Conservation (phyloP, 805 yeast genomes). For the Candida alai region DNA sequence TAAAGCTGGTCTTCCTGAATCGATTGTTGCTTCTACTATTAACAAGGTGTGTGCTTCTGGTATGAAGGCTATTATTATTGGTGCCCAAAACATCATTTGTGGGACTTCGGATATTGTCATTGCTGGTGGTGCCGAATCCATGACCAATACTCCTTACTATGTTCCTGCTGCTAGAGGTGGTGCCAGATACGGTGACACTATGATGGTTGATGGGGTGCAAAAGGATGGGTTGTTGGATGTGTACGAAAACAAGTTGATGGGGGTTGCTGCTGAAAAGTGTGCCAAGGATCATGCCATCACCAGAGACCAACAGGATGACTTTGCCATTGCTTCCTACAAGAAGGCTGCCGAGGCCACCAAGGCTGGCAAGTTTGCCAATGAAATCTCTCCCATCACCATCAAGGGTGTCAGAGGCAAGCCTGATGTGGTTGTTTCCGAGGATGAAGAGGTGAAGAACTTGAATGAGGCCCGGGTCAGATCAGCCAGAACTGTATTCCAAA, state of each 20-base stretch:
- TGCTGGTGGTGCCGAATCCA: slow-evolving; percentile 97
- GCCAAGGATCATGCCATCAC: slow-evolving; percentile 75
- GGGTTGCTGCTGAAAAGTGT: slow-evolving; percentile 95
- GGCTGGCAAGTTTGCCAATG: slow-evolving; percentile 75
- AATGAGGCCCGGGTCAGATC: slow-evolving; percentile 70
- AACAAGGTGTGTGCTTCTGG: slow-evolving; percentile 99
- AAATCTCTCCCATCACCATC: slow-evolving; percentile 83
- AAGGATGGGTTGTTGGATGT: slow-evolving; percentile 94
- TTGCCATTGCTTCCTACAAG: slow-evolving; percentile 78
- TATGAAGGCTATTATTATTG: slow-evolving; percentile 84
- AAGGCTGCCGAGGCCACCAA: slow-evolving; percentile 81
- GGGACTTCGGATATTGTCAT: slow-evolving; percentile 91
- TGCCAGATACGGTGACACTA: slow-evolving; percentile 81
- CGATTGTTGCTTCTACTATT: slow-evolving; percentile 81
- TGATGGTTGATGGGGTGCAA: slow-evolving; percentile 81
- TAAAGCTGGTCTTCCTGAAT: slow-evolving; percentile 78
- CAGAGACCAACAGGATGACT: slow-evolving; percentile 87
- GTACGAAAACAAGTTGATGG: slow-evolving; percentile 87
- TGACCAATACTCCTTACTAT: slow-evolving; percentile 95
- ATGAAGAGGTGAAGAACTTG: slow-evolving; percentile 80
- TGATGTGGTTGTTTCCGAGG: slow-evolving; percentile 63
- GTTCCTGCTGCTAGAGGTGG: slow-evolving; percentile 82
- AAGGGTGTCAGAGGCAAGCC: slow-evolving; percentile 90
- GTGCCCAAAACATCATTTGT: slow-evolving; percentile 83
- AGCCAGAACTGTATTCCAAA: slow-evolving; percentile 93